phyloP scores from a whole-genome alignment of 2,329 filamentous ascomycete genomes.

The Eurotiales sp. region DNA sequence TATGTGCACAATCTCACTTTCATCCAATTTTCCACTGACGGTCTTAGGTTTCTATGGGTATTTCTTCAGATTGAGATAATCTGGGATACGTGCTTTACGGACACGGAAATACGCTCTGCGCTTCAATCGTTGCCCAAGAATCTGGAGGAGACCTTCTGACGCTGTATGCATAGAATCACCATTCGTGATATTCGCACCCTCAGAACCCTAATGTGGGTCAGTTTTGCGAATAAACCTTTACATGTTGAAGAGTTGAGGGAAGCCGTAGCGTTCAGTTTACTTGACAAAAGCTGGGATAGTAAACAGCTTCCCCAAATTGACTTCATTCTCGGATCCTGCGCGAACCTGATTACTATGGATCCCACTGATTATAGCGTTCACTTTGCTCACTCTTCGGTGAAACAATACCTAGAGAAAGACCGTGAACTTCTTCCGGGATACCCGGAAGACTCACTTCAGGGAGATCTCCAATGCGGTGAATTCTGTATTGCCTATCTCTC shows the following conservation, averaged over 20 bases:
- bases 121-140: slow-evolving; percentile 17
- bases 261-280: slow-evolving; percentile 18
- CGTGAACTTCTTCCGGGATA: slow-evolving; percentile 4
- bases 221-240: slow-evolving; percentile 20
- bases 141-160: slow-evolving; percentile 20
- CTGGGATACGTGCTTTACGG: slow-evolving; percentile 20
- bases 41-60: slow-evolving; percentile 21
- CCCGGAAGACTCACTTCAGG: slow-evolving; percentile 7
- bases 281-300: slow-evolving; percentile 18
- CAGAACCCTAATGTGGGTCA: slow-evolving; percentile 21
- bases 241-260: slow-evolving; percentile 22
- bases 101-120: slow-evolving; percentile 17
- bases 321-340: slow-evolving; percentile 20
- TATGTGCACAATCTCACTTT: background rate
- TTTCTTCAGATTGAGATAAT: slow-evolving; percentile 22
- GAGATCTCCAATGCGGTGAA: slow-evolving; percentile 19
- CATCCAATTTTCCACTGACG: slow-evolving; percentile 8
- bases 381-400: slow-evolving; percentile 22
- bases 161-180: slow-evolving; percentile 18
- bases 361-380: slow-evolving; percentile 17
- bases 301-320: slow-evolving; percentile 16
- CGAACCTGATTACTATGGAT: slow-evolving; percentile 22
- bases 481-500: slow-evolving; percentile 21
- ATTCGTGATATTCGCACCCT: slow-evolving; percentile 4
- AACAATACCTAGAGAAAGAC: slow-evolving; percentile 18